Percentiles rank a stretch among this genome's conserved stretches.
Evolutionary conservation across 164 flowering plant genomes (phyloP).

Genomic region (Aristolochia fimbriata): DNA sequence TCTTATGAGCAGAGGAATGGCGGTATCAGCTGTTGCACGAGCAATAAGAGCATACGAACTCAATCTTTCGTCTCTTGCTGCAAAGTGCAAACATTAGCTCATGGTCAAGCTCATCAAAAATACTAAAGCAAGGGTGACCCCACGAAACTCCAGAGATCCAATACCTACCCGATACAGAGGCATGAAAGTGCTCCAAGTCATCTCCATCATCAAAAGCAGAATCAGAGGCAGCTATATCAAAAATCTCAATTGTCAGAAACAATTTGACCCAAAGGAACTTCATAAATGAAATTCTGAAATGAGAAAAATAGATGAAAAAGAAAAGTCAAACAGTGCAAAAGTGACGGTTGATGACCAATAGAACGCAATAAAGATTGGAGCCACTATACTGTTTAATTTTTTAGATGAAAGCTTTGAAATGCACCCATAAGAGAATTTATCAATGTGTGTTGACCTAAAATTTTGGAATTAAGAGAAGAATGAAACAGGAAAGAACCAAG

Average conservation of each 20-base stretch:
- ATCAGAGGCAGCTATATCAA: constrained; percentile 62
- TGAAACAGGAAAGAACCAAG: no score
- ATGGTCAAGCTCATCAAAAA: background rate
- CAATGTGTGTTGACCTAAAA: no score
- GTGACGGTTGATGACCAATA: no score
- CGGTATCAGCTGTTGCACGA: constrained; percentile 56
- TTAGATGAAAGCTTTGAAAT: no score
- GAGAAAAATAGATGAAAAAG: no score
- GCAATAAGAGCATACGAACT: constrained; percentile 94
- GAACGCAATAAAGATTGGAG: no score
- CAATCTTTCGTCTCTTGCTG: constrained; percentile 94
- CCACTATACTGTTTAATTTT: no score
- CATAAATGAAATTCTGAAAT: background rate
- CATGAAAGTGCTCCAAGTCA: constrained; percentile 48
- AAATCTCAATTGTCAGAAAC: constrained; percentile 1
- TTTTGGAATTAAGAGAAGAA: no score
- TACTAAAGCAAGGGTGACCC: background rate
- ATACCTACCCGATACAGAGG: constrained; percentile 64
- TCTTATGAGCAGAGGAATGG: constrained; percentile 55
- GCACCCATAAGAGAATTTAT: no score
- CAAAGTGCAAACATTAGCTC: constrained; percentile 6
- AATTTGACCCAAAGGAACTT: background rate
- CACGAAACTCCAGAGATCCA: constrained; percentile 2
- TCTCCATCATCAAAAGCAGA: constrained; percentile 62
- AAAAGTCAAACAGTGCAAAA: no score